Evolutionary conservation across 169 alveolate species (phyloP).

Genomic region (Plasmodium berghei): DNA sequence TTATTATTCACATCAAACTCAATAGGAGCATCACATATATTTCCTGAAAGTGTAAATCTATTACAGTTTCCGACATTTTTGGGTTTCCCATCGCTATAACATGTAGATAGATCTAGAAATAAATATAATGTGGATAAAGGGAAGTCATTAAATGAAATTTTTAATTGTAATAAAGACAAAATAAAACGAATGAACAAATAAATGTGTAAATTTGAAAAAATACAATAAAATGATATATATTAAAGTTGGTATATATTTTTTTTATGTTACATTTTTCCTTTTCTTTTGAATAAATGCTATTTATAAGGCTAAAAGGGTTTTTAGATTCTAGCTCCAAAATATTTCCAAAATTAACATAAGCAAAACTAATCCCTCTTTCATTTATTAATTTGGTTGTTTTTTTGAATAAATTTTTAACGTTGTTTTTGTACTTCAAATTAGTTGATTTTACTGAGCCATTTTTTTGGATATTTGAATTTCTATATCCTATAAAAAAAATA

Average conservation of each 20-base stretch:
- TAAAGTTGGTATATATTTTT: neutral
- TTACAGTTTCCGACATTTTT: constrained; percentile 21
- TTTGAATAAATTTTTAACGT: constrained; percentile 15
- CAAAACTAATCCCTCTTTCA: constrained; percentile 62
- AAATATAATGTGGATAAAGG: neutral
- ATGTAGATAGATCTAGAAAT: constrained; percentile 44
- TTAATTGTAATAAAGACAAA: neutral
- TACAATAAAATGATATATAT: neutral
- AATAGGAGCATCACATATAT: constrained; percentile 58
- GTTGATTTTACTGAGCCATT: constrained; percentile 12
- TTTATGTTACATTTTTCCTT: constrained; percentile 36
- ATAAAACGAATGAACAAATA: neutral
- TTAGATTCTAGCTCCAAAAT: constrained; percentile 30
- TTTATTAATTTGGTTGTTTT: constrained; percentile 9
- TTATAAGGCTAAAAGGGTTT: constrained; percentile 38
- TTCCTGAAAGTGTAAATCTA: constrained; percentile 45
- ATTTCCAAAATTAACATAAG: constrained; percentile 27
- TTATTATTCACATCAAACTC: constrained; percentile 38
- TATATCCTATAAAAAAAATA: constrained; percentile 20
- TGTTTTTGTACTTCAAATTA: constrained; percentile 20
- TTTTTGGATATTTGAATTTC: neutral
- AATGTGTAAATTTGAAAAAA: neutral
- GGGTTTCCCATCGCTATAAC: constrained; percentile 27
- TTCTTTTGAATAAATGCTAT: constrained; percentile 35
- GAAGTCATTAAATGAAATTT: neutral